Percentiles rank a stretch among this genome's conserved stretches.
phyloP scores from a whole-genome alignment of 1,284 basidiomycete species.

The Afroboletus lepidellus region DNA sequence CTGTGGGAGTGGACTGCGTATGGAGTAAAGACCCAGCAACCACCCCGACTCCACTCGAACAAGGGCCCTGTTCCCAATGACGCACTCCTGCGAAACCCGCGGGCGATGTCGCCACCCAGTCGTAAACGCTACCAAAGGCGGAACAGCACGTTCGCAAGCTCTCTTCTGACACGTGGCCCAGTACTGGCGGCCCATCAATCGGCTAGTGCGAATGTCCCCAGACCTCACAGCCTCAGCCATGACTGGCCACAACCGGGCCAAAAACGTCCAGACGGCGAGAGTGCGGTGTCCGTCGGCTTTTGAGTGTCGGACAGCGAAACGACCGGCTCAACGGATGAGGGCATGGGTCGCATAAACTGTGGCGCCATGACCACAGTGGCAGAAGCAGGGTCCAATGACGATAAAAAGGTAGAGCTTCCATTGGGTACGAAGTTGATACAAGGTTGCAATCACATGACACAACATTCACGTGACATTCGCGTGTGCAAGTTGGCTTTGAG shows the following conservation, averaged over 20 bases:
- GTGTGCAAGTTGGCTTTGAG: slow-evolving; percentile 30
- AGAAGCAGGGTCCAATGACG: too few species aligned
- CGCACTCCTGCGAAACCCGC: slow-evolving; percentile 25
- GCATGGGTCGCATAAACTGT: neutral
- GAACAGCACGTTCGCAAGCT: slow-evolving; percentile 5
- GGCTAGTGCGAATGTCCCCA: neutral
- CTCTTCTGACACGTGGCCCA: slow-evolving; percentile 21
- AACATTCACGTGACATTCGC: slow-evolving; percentile 27
- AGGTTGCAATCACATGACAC: too few species aligned
- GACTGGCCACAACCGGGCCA: too few species aligned
- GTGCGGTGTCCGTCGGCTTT: slow-evolving; percentile 16
- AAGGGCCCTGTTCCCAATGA: too few species aligned
- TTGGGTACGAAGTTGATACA: neutral
- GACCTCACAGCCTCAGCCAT: slow-evolving; percentile 19
- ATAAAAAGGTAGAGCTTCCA: too few species aligned
- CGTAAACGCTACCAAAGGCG: slow-evolving; percentile 19
- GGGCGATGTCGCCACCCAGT: slow-evolving; percentile 13
- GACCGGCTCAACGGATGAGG: slow-evolving; percentile 5
- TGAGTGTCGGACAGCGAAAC: neutral
- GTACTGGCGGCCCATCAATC: slow-evolving; percentile 1
- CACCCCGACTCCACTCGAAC: slow-evolving; percentile 11
- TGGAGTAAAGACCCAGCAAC: too few species aligned
- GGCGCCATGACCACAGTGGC: neutral
- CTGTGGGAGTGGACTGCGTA: too few species aligned
- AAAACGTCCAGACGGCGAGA: too few species aligned